phyloP scores from a whole-genome alignment of 2,329 filamentous ascomycete species.

The Trichoderma asperellum region DNA sequence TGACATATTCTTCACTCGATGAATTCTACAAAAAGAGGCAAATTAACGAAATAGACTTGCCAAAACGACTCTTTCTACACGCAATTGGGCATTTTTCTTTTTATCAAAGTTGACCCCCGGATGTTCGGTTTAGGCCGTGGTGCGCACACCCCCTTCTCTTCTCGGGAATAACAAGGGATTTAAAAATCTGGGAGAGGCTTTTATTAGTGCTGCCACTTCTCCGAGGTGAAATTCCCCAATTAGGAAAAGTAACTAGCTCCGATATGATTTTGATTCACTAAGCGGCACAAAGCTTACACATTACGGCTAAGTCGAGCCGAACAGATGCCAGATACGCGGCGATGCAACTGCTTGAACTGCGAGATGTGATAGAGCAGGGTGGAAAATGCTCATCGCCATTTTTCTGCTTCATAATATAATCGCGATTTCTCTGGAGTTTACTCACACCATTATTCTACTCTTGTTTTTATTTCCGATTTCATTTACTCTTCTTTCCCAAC shows the following conservation, averaged over 20 bases:
- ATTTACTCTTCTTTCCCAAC: background rate
- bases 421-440: background rate
- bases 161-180: background rate
- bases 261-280: background rate
- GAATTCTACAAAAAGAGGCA: background rate
- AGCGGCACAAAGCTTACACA: background rate
- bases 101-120: background rate
- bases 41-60: background rate
- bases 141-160: background rate
- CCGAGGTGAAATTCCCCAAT: constrained; percentile 10
- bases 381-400: background rate
- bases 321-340: background rate
- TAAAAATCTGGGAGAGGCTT: background rate
- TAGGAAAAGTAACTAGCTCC: background rate
- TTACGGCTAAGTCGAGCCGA: background rate
- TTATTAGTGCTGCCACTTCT: background rate
- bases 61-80: background rate
- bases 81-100: background rate
- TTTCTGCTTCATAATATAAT: background rate
- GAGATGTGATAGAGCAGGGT: background rate
- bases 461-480: background rate
- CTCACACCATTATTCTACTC: background rate
- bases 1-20: background rate
- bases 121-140: background rate
- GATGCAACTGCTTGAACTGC: background rate